Conservation (phyloP, 2,329 filamentous ascomycete genomes). For the Zasmidium angulare region DNA sequence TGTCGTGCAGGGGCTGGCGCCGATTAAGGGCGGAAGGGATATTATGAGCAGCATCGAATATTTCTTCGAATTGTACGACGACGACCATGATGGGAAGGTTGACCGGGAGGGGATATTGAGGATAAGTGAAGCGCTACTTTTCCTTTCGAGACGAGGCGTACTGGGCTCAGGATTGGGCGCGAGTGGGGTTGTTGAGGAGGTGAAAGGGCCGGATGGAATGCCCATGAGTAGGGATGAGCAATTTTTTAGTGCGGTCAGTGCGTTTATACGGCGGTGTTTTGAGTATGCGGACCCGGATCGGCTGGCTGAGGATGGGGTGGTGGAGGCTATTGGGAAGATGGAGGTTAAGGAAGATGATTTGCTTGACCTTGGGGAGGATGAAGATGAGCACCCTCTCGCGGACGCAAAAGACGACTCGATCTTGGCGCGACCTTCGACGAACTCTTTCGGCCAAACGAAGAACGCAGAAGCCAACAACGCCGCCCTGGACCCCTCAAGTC, state of each 20-base stretch:
- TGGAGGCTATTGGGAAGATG: conserved; percentile 59
- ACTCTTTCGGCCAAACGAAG: conserved; percentile 42
- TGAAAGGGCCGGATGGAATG: conserved; percentile 32
- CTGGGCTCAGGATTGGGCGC: conserved; percentile 49
- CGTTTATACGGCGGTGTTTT: conserved; percentile 94
- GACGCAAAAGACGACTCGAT: conserved; percentile 24
- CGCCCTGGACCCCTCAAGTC: conserved; percentile 88
- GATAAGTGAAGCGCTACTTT: conserved; percentile 91
- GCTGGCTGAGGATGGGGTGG: conserved; percentile 31
- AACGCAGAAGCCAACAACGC: conserved; percentile 81
- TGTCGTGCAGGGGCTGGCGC: conserved; percentile 84
- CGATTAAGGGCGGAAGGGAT: conserved; percentile 88
- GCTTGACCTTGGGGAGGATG: conserved; percentile 57
- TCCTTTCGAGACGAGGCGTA: conserved; percentile 84
- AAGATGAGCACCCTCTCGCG: conserved; percentile 26
- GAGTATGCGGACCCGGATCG: conserved; percentile 94
- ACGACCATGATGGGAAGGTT: conserved; percentile 84
- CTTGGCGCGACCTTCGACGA: conserved; percentile 28
- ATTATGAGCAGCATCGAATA: conserved; percentile 98
- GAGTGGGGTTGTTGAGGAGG: conserved; percentile 17
- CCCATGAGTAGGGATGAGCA: conserved; percentile 69
- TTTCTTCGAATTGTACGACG: conserved; percentile 97
- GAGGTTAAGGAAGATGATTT: conserved; percentile 64
- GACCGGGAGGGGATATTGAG: conserved; percentile 92
- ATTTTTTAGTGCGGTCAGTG: conserved; percentile 89